These are phyloP conservation scores for Ceratobasidium sp. DNA, from an alignment of 1,284 basidiomycete species.

Conservation along the genomic window DNA sequence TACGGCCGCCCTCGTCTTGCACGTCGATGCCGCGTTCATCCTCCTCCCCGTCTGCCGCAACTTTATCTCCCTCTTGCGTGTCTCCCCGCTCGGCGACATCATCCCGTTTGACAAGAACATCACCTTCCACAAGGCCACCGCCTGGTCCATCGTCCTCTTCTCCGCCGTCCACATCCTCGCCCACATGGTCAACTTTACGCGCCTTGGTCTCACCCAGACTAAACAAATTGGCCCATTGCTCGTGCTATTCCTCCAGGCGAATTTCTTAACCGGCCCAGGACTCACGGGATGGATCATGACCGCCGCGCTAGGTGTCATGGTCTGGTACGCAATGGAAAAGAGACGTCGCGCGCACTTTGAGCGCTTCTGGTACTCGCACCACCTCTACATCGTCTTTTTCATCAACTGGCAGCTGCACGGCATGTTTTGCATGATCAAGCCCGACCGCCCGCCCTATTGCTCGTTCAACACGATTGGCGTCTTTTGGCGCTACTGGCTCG, in stretches of 20 bases:
- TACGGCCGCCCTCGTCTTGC: conserved; percentile 84
- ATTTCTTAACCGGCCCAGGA: conserved; percentile 89
- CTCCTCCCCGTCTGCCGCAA: conserved; percentile 91
- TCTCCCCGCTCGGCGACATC: conserved; percentile 82
- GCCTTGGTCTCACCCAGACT: conserved; percentile 71
- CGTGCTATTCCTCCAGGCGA: conserved; percentile 77
- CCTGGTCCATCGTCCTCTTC: conserved; percentile 85
- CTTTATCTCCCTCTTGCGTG: conserved; percentile 86
- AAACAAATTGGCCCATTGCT: conserved; percentile 57
- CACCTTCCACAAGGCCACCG: conserved; percentile 88
- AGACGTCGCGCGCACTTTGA: conserved; percentile 79
- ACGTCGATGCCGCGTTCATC: conserved; percentile 90
- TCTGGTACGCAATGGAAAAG: conserved; percentile 85
- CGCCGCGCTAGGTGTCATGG: conserved; percentile 75
- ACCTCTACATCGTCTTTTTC: conserved; percentile 91
- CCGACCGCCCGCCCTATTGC: conserved; percentile 88
- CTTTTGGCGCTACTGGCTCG: conserved; percentile 94
- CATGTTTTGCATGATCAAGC: conserved; percentile 94
- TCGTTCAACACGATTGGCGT: conserved; percentile 86
- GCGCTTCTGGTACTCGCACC: conserved; percentile 90
- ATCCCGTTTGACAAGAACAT: conserved; percentile 93
- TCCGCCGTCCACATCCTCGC: conserved; percentile 77
- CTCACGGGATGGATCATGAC: conserved; percentile 95
- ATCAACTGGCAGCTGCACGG: conserved; percentile 92
- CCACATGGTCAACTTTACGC: conserved; percentile 84